phyloP scores from a whole-genome alignment of 2,329 filamentous ascomycete genomes.

The Fusarium zealandicum region DNA sequence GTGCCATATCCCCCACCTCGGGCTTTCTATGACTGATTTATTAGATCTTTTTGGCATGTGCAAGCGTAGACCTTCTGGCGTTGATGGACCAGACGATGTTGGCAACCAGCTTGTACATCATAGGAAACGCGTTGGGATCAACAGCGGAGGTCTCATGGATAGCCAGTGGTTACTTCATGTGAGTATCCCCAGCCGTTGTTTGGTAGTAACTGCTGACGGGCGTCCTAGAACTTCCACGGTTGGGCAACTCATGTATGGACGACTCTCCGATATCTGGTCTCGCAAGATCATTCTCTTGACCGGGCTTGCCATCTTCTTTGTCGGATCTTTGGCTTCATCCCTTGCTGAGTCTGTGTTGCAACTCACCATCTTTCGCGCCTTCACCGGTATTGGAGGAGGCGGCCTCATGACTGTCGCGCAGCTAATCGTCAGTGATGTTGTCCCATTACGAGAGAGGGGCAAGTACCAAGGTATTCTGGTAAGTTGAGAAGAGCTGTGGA shows the following conservation, averaged over 20 bases:
- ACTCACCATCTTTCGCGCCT: slow-evolving; percentile 51
- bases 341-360: slow-evolving; percentile 51
- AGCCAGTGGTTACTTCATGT: slow-evolving; percentile 64
- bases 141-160: slow-evolving; percentile 62
- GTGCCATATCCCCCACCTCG: background rate
- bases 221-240: slow-evolving; percentile 51
- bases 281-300: slow-evolving; percentile 51
- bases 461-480: slow-evolving; percentile 72
- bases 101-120: slow-evolving; percentile 61
- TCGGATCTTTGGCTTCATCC: slow-evolving; percentile 54
- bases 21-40: slow-evolving; percentile 10
- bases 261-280: slow-evolving; percentile 57
- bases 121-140: slow-evolving; percentile 58
- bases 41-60: slow-evolving; percentile 64
- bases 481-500: too few relatives aligned
- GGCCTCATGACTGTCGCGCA: slow-evolving; percentile 75
- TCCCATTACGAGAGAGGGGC: slow-evolving; percentile 72
- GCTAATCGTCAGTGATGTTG: slow-evolving; percentile 74
- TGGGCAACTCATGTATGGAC: slow-evolving; percentile 55
- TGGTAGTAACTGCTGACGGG: background rate
- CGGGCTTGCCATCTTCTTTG: slow-evolving; percentile 52
- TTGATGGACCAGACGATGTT: slow-evolving; percentile 66
- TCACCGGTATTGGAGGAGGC: slow-evolving; percentile 68
- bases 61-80: slow-evolving; percentile 61
- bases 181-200: slow-evolving; percentile 24